Percentiles rank a stretch among this genome's conserved stretches.
Evolutionary conservation across 768 basidiomycete species (phyloP).

Genomic region (Amyloporia xantha): DNA sequence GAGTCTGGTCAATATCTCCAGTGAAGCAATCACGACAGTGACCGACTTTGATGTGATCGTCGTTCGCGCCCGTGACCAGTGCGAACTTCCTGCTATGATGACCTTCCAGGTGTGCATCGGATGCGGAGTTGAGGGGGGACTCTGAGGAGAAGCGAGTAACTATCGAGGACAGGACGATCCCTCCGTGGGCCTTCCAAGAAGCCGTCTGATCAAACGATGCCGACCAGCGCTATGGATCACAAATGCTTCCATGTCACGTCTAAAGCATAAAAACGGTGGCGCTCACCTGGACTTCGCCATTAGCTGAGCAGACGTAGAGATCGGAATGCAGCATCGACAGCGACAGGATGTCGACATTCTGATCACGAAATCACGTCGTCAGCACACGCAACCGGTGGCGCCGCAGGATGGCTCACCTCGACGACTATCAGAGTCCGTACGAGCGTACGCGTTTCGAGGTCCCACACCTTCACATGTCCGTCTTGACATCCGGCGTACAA

Average conservation of each 20-base stretch:
- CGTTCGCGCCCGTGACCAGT: constrained; percentile 78
- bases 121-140: not conserved
- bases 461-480: constrained; percentile 86
- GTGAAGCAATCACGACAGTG: constrained; percentile 1
- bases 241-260: not conserved
- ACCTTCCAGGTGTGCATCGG: not conserved
- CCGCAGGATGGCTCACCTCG: constrained; percentile 41
- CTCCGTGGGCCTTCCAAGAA: constrained; percentile 75
- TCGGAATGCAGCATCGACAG: constrained; percentile 60
- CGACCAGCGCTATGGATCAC: constrained; percentile 58
- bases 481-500: constrained; percentile 93
- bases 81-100: constrained; percentile 19
- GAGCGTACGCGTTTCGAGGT: constrained; percentile 82
- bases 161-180: constrained; percentile 77
- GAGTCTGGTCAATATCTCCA: no score
- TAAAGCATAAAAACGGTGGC: not conserved
- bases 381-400: not conserved
- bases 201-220: constrained; percentile 79
- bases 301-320: constrained; percentile 44
- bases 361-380: not conserved
- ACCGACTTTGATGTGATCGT: constrained; percentile 73
- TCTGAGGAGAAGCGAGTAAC: constrained; percentile 32
- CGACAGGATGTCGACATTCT: constrained; percentile 79
- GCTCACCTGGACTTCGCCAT: constrained; percentile 60
- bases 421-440: constrained; percentile 84